These are phyloP conservation scores for Leucocoprinus leucothites DNA, from an alignment of 768 basidiomycete species.

Conservation along the genomic window DNA sequence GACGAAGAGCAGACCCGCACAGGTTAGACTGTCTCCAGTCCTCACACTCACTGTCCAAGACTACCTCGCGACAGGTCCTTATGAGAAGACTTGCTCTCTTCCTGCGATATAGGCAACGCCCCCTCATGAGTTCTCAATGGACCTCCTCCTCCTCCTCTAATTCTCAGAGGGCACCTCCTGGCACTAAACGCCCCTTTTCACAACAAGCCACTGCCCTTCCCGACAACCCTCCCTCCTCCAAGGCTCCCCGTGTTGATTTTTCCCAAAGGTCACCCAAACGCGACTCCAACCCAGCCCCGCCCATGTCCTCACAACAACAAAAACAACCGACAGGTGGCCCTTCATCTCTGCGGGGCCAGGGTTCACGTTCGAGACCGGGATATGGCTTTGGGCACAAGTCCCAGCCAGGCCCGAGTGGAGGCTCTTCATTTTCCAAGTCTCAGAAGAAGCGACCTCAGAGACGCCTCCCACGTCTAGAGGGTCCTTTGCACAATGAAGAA, in stretches of 20 bases:
- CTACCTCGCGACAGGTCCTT: conserved; percentile 19
- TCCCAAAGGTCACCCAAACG: conserved; percentile 17
- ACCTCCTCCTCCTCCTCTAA: conserved; percentile 21
- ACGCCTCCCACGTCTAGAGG: conserved; percentile 22
- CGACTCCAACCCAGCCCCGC: conserved; percentile 19
- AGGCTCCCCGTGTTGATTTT: conserved; percentile 27
- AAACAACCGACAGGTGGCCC: not conserved
- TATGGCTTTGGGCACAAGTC: conserved; percentile 5
- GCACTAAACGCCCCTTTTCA: conserved; percentile 46
- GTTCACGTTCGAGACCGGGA: conserved; percentile 5
- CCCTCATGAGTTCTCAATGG: conserved; percentile 51
- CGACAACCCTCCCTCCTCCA: conserved; percentile 18
- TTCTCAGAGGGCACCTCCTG: conserved; percentile 12
- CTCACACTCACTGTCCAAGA: not conserved
- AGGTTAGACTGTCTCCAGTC: conserved; percentile 13
- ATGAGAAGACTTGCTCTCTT: conserved; percentile 49
- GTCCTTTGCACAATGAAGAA: conserved; percentile 31
- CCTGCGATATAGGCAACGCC: conserved; percentile 47
- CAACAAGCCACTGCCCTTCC: conserved; percentile 31
- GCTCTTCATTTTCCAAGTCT: conserved; percentile 6
- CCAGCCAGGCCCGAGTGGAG: conserved; percentile 3
- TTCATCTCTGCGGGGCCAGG: conserved; percentile 7
- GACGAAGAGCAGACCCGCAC: conserved; percentile 10
- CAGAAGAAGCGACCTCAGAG: conserved; percentile 10
- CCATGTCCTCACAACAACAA: conserved; percentile 6